Evolutionary conservation across 495 filamentous ascomycete species (phyloP).

Genomic region (Penicillium mononematosum): DNA sequence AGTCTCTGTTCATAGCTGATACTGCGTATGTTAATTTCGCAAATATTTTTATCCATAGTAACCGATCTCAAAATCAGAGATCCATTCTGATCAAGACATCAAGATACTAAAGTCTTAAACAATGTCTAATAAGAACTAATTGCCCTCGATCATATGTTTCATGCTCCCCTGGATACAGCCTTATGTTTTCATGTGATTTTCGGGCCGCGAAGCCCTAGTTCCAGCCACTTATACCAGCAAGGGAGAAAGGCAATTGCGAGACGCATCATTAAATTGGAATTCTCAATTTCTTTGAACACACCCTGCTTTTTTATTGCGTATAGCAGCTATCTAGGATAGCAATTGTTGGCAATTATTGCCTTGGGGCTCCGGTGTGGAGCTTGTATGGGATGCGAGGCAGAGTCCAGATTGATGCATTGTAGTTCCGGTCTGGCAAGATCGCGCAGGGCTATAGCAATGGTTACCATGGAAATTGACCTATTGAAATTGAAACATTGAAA

Average conservation of each 20-base stretch:
- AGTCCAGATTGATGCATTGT: background rate
- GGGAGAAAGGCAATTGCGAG: slow-evolving; percentile 14
- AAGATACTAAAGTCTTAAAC: background rate
- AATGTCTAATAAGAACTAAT: background rate
- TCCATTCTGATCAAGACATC: background rate
- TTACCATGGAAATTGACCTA: background rate
- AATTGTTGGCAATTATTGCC: slow-evolving; percentile 18
- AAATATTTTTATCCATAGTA: background rate
- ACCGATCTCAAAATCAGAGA: background rate
- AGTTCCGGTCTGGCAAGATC: background rate
- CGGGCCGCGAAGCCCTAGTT: background rate
- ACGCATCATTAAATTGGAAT: background rate
- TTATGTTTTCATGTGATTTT: slow-evolving; percentile 19
- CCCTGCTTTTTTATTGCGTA: slow-evolving; percentile 6
- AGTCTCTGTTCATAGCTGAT: background rate
- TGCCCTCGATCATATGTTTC: background rate
- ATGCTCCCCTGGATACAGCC: slow-evolving; percentile 12
- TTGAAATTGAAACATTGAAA: background rate
- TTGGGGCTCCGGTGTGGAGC: background rate
- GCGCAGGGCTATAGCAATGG: background rate
- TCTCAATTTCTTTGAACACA: background rate
- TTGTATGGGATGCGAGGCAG: background rate
- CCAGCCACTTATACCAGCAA: slow-evolving; percentile 28
- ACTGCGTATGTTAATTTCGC: background rate
- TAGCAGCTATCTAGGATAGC: slow-evolving; percentile 11